Evolutionary conservation across 2,329 filamentous ascomycete species (phyloP), one percentile per base, ranked within the genome.

Genomic region (Colletotrichum musae): DNA sequence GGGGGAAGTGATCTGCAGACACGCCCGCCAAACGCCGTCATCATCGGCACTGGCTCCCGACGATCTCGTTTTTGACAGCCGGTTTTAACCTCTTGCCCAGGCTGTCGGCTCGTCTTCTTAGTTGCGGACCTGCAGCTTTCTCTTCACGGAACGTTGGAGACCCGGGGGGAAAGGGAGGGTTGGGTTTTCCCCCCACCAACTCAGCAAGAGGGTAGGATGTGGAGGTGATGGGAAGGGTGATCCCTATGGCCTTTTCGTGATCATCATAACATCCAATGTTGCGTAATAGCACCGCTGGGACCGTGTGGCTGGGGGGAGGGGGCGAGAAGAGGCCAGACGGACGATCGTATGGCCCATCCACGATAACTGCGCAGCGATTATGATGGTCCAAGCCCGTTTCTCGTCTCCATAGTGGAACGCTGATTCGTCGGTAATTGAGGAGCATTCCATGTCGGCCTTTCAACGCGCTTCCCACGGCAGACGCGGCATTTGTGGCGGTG

Each of bases 81-180:
- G 50, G 18, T 26, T 41, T 48, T 9, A 43, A 15, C 5, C 10
- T 7, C 13, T 45, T 32, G 48, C 28, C 43, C 9, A n/a, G 50
- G 5, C n/a, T 18, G 13, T 56, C 48, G 21, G 47, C 39, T 47
- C 26, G 13, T 32, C 26, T 18, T 61, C 32, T 60, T 47, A 16
- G 39, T 32, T 58, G 54, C 16, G 26, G 39, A 41, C 47, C 48
- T 54, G 56, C 63, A 60, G 48, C n/a, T 21, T 64, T 64, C 53
- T 6, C 48, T 18, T 58, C 52, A 39, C 53, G 45, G 60, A 43
- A 62, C n/a, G 59, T 62, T 16, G 21, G 50, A 54, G 9, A n/a
- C 6, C 59, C 41, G 51, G 18, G 28, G 16, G 47, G 39, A 24
- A 15, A 36, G 32, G 32, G 32, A 36, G 32, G 9, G 32, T 10